A percentile compares a stretch with the other conserved stretches of the same genome.
Evolutionary conservation across 805 yeast species (phyloP).

Genomic region (Candida yuanshanica): DNA sequence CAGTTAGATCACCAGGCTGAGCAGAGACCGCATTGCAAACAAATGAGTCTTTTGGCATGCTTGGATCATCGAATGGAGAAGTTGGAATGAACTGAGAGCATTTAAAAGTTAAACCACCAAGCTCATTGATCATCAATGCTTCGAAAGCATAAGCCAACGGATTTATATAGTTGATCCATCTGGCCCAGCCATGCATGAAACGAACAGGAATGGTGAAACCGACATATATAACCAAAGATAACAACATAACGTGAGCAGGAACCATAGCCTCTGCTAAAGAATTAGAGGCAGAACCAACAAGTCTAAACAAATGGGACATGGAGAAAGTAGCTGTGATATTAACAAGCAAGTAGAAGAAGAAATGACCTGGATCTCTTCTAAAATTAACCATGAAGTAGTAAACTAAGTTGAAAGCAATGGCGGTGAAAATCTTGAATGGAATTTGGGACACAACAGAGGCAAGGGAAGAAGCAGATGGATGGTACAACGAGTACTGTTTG

Average conservation of each 20-base stretch:
- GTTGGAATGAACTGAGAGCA: constrained; percentile 47
- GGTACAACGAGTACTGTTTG: constrained; percentile 63
- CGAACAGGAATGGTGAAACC: constrained; percentile 56
- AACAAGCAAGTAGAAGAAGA: constrained; percentile 45
- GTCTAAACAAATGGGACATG: constrained; percentile 50
- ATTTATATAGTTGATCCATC: constrained; percentile 55
- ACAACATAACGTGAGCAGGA: constrained; percentile 43
- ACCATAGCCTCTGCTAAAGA: constrained; percentile 49
- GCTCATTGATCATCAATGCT: constrained; percentile 50
- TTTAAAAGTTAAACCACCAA: constrained; percentile 33
- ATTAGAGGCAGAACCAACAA: constrained; percentile 42
- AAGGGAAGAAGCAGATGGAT: constrained; percentile 69
- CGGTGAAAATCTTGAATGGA: constrained; percentile 50
- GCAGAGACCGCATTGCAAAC: constrained; percentile 58
- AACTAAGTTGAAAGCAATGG: constrained; percentile 40
- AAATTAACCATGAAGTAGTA: constrained; percentile 54
- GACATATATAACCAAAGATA: constrained; percentile 42
- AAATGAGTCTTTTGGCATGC: constrained; percentile 26
- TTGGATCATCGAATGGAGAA: constrained; percentile 13
- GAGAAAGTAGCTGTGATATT: constrained; percentile 35
- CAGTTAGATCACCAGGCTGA: constrained; percentile 41
- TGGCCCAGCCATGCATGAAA: constrained; percentile 53
- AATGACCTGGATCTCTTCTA: constrained; percentile 44
- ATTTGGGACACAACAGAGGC: constrained; percentile 55
- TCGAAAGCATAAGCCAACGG: constrained; percentile 53